Percentiles rank a stretch among this genome's conserved stretches.
Conservation (phyloP, 192 early-diverging fungal genomes). For the Mortierella claussenii region DNA sequence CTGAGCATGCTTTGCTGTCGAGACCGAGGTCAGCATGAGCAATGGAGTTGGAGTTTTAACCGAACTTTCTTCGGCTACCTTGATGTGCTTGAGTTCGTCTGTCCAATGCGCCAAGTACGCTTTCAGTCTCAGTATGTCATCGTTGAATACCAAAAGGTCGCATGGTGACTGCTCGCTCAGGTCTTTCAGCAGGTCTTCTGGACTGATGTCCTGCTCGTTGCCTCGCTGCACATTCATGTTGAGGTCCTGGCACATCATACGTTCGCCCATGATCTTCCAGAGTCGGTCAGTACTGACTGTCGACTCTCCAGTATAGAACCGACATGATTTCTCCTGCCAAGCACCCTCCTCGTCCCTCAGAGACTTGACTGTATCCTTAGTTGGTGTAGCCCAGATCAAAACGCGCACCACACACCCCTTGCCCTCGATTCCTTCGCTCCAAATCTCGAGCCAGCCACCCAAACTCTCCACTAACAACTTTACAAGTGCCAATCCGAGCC, state of each 20-base stretch:
- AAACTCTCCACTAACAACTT: conserved; percentile 55
- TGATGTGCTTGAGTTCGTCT: background rate
- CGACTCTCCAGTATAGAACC: conserved; percentile 17
- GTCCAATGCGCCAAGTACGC: conserved; percentile 9
- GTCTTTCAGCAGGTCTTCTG: conserved; percentile 18
- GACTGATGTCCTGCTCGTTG: conserved; percentile 22
- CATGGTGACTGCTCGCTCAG: conserved; percentile 16
- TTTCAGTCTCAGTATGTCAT: conserved; percentile 23
- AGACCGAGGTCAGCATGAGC: conserved; percentile 34
- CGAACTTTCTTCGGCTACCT: background rate
- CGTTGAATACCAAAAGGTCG: conserved; percentile 25
- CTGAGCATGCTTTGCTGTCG: conserved; percentile 21
- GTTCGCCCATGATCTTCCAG: conserved; percentile 25
- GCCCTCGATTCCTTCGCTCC: conserved; percentile 50
- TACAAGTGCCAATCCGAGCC: conserved; percentile 58
- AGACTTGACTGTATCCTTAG: background rate
- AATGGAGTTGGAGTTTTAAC: conserved; percentile 3
- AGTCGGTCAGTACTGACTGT: conserved; percentile 11
- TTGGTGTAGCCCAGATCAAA: conserved; percentile 30
- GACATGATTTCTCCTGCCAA: conserved; percentile 20
- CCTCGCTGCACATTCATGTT: conserved; percentile 23
- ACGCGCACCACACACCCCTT: conserved; percentile 47
- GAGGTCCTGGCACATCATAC: conserved; percentile 25
- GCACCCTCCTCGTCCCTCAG: conserved; percentile 9
- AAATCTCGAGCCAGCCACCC: conserved; percentile 58